Base-by-base conservation (phyloP, 2,329 filamentous ascomycete species). In the Apiospora pterosperma region DNA sequence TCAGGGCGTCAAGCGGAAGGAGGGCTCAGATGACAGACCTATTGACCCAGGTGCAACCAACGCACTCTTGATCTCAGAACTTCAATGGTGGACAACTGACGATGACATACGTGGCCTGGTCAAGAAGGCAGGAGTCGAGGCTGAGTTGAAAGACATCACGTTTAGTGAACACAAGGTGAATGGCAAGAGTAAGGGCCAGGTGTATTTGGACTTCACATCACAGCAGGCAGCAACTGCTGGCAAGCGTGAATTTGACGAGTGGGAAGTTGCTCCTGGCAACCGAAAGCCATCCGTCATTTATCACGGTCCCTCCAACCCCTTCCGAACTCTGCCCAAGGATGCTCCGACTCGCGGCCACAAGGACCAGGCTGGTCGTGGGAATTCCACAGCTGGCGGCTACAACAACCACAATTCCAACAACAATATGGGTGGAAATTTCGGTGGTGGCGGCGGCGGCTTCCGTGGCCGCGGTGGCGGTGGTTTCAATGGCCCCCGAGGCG, bases 131-230 rank as follows among this genome's bases (percentile, higher is more conserved):
- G 87, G 86, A 2, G 92, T 88, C 70, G 96, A 98, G 76, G 85
- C 90, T 58, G 92, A 97, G 73, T 81, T 98, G 21, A 93, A 92
- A 72, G 96, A 98, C 67, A 88, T 99, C 62, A 97, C 94, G 0
- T 99, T 98, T 77, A 97, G 93, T 73, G 96, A 99, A 77, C 96
- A 98, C 79, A 99, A 99, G 76, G 94, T 98, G 59, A 99, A 99
- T 71, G 96, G 96, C 71, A 99, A 99, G 81, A 97, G 93, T 79
- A 97, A 98, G 82, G 95, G 88, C 10, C 87, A 90, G 84, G 93
- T 90, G 5, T 98, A 94, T 73, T 81, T 98, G 58, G 92, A 97
- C 72, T 93, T 98, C 72, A 84, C 85, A 31, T 90, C 92, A 0
- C 88, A 91, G 59, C 92, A 97, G 78, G 93, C 93, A 16, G 90